Conservation (phyloP, 495 filamentous ascomycete genomes). For the Penicillium bovifimosum region DNA sequence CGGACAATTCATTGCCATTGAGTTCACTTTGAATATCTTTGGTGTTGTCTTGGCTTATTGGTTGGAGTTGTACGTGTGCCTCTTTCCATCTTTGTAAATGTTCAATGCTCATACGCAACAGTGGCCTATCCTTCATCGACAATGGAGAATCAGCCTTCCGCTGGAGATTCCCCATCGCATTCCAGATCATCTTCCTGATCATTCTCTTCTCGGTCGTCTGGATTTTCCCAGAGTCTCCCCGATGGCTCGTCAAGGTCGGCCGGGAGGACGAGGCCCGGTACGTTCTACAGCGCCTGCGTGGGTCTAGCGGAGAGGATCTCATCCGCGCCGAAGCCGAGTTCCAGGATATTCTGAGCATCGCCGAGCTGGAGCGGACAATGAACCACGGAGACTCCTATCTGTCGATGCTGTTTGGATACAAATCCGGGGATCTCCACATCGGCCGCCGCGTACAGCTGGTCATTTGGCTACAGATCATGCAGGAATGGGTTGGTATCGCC, state of each 20-base stretch:
- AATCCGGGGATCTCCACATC: conserved; percentile 58
- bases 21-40: conserved; percentile 70
- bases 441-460: conserved; percentile 63
- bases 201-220: conserved; percentile 44
- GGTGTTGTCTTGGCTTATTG: conserved; percentile 70
- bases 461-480: conserved; percentile 68
- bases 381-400: conserved; percentile 50
- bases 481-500: conserved; percentile 69
- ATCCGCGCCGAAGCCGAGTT: conserved; percentile 56
- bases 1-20: conserved; percentile 66
- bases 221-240: conserved; percentile 62
- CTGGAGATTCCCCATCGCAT: conserved; percentile 67
- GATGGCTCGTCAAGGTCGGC: conserved; percentile 59
- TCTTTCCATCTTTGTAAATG: background rate
- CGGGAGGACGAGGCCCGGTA: conserved; percentile 57
- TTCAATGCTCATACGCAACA: conserved; percentile 15
- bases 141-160: conserved; percentile 50
- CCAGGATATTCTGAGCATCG: conserved; percentile 55
- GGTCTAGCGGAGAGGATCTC: conserved; percentile 48
- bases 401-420: conserved; percentile 59
- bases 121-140: conserved; percentile 54
- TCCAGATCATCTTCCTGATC: conserved; percentile 63
- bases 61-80: conserved; percentile 55
- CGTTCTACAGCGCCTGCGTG: conserved; percentile 57
- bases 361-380: conserved; percentile 50